Evolutionary conservation across 2,329 filamentous ascomycete genomes (phyloP), one percentile per base, ranked within the genome.

Genomic region (Pseudogymnoascus sp.): DNA sequence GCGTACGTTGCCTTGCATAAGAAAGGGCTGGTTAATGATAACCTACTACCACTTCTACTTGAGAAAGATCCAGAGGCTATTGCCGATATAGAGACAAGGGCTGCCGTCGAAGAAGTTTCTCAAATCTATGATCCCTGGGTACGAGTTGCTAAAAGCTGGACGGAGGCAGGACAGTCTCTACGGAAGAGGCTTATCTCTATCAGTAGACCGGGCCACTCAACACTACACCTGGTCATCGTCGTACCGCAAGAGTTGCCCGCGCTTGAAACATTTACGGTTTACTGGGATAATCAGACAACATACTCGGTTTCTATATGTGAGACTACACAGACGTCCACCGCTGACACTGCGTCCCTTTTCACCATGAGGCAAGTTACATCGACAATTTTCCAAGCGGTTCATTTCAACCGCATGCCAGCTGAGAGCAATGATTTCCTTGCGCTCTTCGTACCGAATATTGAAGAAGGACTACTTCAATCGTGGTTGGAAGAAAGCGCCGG

Each of bases 1-100:
- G 89, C 91, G 1, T 96, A 92, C 69, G 74, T 82, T 20, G 78
- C 78, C 4, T 77, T 97, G 0, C 85, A 93, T 69, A 67, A 82
- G 6, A 86, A 82, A 25, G 87, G 88, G 0, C 76, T 97, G 4
- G 73, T 97, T 1, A 91, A 90, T 64, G 83, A 95, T 12, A 80
- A 96, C 67, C 74, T 97, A 0, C 77, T 96, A 39, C 93, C 93
- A 4, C 68, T 74, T 7, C 75, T 80, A 12, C 73, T 72, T 60
- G 72, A 76, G 8, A 71, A 77, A 2, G 75, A 77, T n/a, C 64
- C 71, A 3, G 68, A 73, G 2, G 74, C 72, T 0, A 66, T 79
- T 1, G 74, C 78, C 35, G 66, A 60, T 14, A 63, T 68, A 22
- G 67, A 72, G 58, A 71, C 69, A 50, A 61, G 67, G 20, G 61